These are phyloP conservation scores for Dothistroma septosporum DNA, from an alignment of 2,329 filamentous ascomycete species.

Conservation along the genomic window DNA sequence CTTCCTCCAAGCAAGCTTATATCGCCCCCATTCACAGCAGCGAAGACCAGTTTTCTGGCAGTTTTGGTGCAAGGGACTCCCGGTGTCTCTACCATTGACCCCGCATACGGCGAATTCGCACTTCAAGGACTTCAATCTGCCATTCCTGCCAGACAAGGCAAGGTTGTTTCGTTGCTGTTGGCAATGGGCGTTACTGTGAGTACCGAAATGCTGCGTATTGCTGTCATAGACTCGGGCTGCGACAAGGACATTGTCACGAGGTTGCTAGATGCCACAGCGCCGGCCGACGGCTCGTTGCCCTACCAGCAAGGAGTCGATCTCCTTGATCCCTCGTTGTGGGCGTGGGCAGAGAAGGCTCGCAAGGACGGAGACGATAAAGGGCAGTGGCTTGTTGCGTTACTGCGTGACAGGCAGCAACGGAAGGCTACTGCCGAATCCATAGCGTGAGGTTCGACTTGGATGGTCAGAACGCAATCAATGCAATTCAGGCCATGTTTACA, in stretches of 20 bases:
- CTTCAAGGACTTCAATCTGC: constrained; percentile 29
- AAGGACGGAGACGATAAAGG: constrained; percentile 25
- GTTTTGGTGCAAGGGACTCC: constrained; percentile 10
- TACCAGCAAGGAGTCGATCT: constrained; percentile 23
- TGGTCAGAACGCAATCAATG: no score
- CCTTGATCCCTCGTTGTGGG: constrained; percentile 34
- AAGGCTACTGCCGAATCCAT: neutral
- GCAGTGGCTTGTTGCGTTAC: constrained; percentile 29
- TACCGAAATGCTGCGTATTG: constrained; percentile 29
- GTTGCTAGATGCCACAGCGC: constrained; percentile 9
- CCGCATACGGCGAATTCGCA: constrained; percentile 28
- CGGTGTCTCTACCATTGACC: constrained; percentile 12
- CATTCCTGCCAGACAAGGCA: constrained; percentile 20
- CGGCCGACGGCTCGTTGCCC: neutral
- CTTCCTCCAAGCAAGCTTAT: constrained; percentile 25
- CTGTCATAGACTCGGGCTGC: constrained; percentile 33
- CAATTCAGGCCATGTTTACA: no score
- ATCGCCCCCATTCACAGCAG: constrained; percentile 12
- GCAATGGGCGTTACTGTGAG: constrained; percentile 22
- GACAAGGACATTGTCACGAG: constrained; percentile 27
- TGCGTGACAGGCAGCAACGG: constrained; percentile 19
- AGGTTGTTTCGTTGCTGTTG: constrained; percentile 26
- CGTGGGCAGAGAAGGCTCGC: constrained; percentile 32
- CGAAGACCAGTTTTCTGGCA: constrained; percentile 14
- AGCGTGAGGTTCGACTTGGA: neutral